A percentile compares a stretch with the other conserved stretches of the same genome.
These are phyloP conservation scores for Colletotrichum tofieldiae DNA, from an alignment of 2,329 filamentous ascomycete genomes.

Conservation along the genomic window DNA sequence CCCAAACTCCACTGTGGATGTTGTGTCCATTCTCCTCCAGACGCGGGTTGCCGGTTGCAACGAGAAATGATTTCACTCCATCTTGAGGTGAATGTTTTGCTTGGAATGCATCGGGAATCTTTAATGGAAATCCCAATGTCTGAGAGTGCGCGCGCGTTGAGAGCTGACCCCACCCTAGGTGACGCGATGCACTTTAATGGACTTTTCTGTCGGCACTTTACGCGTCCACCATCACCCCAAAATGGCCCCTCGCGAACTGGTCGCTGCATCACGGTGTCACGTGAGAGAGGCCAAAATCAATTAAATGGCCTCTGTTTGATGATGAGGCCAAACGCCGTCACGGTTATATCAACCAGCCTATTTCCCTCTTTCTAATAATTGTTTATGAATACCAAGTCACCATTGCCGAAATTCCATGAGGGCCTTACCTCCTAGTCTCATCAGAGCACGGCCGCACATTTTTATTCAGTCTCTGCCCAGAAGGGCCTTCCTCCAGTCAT, in stretches of 20 bases:
- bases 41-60: slow-evolving; percentile 31
- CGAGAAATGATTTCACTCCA: slow-evolving; percentile 17
- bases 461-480: slow-evolving; percentile 14
- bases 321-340: slow-evolving; percentile 16
- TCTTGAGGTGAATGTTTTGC: neutral
- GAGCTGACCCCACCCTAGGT: neutral
- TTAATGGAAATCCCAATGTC: neutral
- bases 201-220: slow-evolving; percentile 31
- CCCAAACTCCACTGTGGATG: slow-evolving; percentile 24
- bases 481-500: slow-evolving; percentile 15
- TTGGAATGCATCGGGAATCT: neutral
- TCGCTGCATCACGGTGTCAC: slow-evolving; percentile 40
- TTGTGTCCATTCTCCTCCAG: slow-evolving; percentile 23
- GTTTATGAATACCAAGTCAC: neutral
- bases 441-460: slow-evolving; percentile 6
- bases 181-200: slow-evolving; percentile 33
- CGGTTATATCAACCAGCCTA: neutral
- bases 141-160: slow-evolving; percentile 5
- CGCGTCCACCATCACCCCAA: slow-evolving; percentile 7
- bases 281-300: slow-evolving; percentile 29
- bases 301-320: slow-evolving; percentile 10
- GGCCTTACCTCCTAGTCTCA: neutral
- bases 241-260: neutral
- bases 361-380: neutral
- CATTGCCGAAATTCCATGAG: slow-evolving; percentile 15